These are phyloP conservation scores for Moesziomyces globuligerus DNA, from an alignment of 1,284 basidiomycete species.

Conservation along the genomic window DNA sequence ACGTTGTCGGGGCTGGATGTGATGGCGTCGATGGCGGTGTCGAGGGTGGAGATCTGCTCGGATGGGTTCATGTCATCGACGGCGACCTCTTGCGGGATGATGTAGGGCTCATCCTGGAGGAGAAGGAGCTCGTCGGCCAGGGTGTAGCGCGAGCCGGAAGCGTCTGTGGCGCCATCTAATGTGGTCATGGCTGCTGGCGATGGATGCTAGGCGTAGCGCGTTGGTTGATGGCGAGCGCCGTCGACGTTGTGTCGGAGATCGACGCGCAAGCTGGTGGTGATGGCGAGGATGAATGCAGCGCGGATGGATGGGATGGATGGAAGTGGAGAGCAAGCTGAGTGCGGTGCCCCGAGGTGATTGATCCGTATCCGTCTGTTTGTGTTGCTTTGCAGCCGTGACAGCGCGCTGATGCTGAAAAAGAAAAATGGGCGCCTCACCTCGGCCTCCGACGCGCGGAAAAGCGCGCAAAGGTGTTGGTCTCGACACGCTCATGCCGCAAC, in stretches of 20 bases:
- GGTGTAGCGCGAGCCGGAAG: constrained; percentile 35
- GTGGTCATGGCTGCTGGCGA: constrained; percentile 20
- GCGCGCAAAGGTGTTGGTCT: not conserved
- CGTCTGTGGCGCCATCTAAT: constrained; percentile 7
- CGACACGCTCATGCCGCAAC: not conserved
- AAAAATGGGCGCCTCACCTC: no score
- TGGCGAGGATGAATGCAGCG: no score
- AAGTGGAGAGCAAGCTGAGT: no score
- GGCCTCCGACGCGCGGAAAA: no score
- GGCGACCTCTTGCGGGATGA: constrained; percentile 55
- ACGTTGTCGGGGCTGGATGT: constrained; percentile 50
- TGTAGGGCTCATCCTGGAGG: constrained; percentile 59
- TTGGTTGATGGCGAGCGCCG: not conserved
- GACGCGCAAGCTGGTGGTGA: no score
- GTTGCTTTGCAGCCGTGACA: no score
- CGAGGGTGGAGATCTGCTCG: constrained; percentile 50
- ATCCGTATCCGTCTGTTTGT: no score
- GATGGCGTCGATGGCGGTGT: constrained; percentile 54
- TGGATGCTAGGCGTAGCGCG: constrained; percentile 1
- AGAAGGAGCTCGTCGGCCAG: constrained; percentile 60
- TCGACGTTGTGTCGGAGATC: not conserved
- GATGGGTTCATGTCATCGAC: constrained; percentile 46
- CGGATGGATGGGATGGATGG: no score
- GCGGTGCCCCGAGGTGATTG: no score
- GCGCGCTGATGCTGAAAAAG: no score